A percentile compares a stretch with the other conserved stretches of the same genome.
These are phyloP conservation scores for Fusarium sacchari DNA, from an alignment of 2,329 filamentous ascomycete genomes.

Conservation along the genomic window DNA sequence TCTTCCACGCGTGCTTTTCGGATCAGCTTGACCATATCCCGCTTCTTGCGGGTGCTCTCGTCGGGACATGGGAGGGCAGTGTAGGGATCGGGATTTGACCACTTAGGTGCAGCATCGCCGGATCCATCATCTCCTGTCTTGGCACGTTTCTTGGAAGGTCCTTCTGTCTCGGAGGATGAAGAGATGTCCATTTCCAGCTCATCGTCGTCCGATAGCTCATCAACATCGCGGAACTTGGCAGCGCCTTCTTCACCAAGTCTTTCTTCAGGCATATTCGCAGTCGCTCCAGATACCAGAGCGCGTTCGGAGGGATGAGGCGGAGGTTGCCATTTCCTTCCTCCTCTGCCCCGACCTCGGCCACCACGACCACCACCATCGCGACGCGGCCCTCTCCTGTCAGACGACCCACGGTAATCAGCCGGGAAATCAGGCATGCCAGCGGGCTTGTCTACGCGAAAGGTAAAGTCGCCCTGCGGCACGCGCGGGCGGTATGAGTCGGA, in stretches of 20 bases:
- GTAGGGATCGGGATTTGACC: constrained; percentile 97
- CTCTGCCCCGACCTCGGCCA: constrained; percentile 39
- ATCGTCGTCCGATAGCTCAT: constrained; percentile 70
- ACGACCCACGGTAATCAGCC: constrained; percentile 22
- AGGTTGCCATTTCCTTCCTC: constrained; percentile 50
- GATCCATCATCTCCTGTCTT: constrained; percentile 46
- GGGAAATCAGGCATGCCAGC: constrained; percentile 55
- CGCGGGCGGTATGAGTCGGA: constrained; percentile 46
- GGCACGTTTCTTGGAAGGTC: constrained; percentile 52
- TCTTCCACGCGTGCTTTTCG: constrained; percentile 82
- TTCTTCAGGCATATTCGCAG: constrained; percentile 55
- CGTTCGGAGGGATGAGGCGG: constrained; percentile 59
- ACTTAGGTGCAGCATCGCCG: constrained; percentile 72
- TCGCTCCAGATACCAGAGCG: constrained; percentile 58
- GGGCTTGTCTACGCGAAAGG: constrained; percentile 64
- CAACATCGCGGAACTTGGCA: constrained; percentile 64
- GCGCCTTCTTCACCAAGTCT: constrained; percentile 58
- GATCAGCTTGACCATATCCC: constrained; percentile 90
- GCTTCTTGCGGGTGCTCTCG: constrained; percentile 77
- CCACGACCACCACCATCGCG: constrained; percentile 42
- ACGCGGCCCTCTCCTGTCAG: constrained; percentile 35
- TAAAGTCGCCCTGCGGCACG: constrained; percentile 62
- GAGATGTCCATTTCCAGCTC: constrained; percentile 74
- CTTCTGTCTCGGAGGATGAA: constrained; percentile 49
- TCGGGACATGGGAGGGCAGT: constrained; percentile 85